phyloP scores from a whole-genome alignment of 169 alveolate genomes.

The Plasmodium gallinaceum region DNA sequence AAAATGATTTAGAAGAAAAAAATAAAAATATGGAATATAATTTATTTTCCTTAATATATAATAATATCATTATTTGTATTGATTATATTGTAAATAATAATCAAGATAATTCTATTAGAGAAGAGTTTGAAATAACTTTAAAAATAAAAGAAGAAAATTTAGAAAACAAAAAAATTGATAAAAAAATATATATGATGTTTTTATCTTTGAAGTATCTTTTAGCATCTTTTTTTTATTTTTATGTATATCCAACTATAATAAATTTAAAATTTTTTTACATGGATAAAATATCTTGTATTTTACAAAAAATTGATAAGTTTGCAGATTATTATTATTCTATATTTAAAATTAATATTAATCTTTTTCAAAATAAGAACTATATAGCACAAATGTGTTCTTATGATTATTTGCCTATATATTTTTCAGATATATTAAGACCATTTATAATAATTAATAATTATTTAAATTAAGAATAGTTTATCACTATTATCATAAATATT shows the following conservation, averaged over 20 bases:
- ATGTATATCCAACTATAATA: constrained; percentile 21
- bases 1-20: background rate
- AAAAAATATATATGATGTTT: constrained; percentile 30
- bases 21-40: constrained; percentile 14
- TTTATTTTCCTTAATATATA: constrained; percentile 17
- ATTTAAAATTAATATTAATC: constrained; percentile 51
- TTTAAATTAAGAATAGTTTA: background rate
- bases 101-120: background rate
- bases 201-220: constrained; percentile 56
- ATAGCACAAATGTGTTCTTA: constrained; percentile 40
- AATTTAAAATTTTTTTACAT: background rate
- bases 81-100: constrained; percentile 31
- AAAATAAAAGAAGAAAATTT: constrained; percentile 6
- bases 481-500: background rate
- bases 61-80: constrained; percentile 30
- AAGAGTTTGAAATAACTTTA: constrained; percentile 40
- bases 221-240: constrained; percentile 20
- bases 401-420: constrained; percentile 52
- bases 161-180: constrained; percentile 25
- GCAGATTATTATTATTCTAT: constrained; percentile 67
- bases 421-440: constrained; percentile 71
- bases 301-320: constrained; percentile 28
- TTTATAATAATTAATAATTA: constrained; percentile 62
- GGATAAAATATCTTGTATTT: constrained; percentile 8
- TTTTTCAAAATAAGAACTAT: constrained; percentile 29